Conservation (phyloP, 164 flowering plant genomes). For the Dillenia turbinata region DNA sequence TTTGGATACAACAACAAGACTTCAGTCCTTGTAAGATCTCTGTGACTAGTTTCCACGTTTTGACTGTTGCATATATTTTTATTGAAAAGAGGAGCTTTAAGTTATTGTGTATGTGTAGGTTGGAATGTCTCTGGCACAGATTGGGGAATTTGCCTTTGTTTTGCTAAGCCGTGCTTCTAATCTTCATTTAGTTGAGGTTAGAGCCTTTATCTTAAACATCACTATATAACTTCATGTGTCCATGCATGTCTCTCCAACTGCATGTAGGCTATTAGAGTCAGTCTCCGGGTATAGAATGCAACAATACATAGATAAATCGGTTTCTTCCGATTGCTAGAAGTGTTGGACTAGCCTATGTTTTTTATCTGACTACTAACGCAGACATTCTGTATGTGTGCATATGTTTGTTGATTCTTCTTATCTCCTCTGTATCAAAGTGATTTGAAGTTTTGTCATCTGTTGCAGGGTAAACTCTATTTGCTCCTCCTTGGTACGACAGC, state of each 20-base stretch:
- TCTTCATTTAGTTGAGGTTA: conserved; percentile 90
- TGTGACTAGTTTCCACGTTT: neutral
- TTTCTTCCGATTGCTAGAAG: too few relatives aligned
- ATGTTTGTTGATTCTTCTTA: too few relatives aligned
- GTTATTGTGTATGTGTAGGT: conserved; percentile 43
- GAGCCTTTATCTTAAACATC: conserved; percentile 9
- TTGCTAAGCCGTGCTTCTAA: conserved; percentile 97
- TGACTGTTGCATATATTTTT: conserved; percentile 1
- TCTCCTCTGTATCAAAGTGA: too few relatives aligned
- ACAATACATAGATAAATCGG: too few relatives aligned
- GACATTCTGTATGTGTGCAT: too few relatives aligned
- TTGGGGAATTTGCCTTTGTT: conserved; percentile 97
- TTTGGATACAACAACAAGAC: conserved; percentile 87
- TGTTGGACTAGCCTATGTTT: too few relatives aligned
- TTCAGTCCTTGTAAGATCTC: conserved; percentile 64
- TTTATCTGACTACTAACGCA: too few relatives aligned
- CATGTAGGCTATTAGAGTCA: too few relatives aligned
- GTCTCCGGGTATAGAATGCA: too few relatives aligned
- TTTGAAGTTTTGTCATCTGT: neutral
- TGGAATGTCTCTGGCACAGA: conserved; percentile 96
- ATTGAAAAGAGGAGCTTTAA: conserved; percentile 8
- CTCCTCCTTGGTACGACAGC: conserved; percentile 96
- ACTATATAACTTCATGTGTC: too few relatives aligned
- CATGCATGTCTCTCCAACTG: too few relatives aligned
- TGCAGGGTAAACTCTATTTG: conserved; percentile 82